A percentile compares a stretch with the other conserved stretches of the same genome.
phyloP scores from a whole-genome alignment of 23 red algal species.

The Agarophyton chilense region DNA sequence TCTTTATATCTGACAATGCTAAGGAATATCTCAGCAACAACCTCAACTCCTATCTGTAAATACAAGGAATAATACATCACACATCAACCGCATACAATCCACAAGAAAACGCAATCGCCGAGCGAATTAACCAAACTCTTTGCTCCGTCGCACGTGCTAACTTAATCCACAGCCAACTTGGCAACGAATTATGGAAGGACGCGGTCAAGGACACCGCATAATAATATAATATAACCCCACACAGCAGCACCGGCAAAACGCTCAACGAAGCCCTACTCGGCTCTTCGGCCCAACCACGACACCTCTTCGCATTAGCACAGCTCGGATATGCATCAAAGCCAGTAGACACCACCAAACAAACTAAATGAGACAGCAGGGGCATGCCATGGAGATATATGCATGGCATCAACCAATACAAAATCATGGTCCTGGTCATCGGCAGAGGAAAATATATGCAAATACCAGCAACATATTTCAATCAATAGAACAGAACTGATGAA shows the following conservation, averaged over 20 bases:
- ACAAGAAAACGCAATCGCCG: constrained; percentile 20
- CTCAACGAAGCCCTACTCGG: neutral
- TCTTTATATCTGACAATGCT: constrained; percentile 8
- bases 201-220: neutral
- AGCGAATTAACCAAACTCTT: constrained; percentile 39
- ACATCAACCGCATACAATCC: neutral
- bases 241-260: neutral
- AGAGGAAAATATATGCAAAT: constrained; percentile 18
- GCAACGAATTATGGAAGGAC: constrained; percentile 26
- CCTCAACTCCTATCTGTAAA: neutral
- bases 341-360: neutral
- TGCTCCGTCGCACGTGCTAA: neutral
- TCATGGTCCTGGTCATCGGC: neutral
- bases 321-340: neutral
- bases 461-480: constrained; percentile 3
- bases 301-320: neutral
- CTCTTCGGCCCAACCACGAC: neutral
- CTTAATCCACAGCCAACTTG: neutral
- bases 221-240: constrained; percentile 36
- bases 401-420: neutral
- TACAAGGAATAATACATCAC: neutral
- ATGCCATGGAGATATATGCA: constrained; percentile 6
- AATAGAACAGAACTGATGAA: constrained; percentile 6
- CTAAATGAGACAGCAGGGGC: neutral
- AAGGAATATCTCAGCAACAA: constrained; percentile 2